Conservation (phyloP, 2,329 filamentous ascomycete genomes). For the Neonectria ditissima region DNA sequence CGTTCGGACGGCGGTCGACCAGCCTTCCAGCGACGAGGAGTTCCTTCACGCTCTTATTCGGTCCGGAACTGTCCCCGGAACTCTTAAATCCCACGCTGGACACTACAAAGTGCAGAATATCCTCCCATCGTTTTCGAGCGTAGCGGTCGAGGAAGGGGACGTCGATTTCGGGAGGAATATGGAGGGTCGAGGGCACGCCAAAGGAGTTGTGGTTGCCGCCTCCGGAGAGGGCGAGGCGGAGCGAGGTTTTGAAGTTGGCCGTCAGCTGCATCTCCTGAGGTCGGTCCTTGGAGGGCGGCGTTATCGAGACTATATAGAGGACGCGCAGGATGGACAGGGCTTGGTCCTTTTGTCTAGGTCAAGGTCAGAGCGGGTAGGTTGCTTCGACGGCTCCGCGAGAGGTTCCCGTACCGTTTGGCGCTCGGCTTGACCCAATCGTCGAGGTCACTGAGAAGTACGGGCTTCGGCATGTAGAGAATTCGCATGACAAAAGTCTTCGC, state of each 20-base stretch:
- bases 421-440: constrained; percentile 85
- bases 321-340: constrained; percentile 83
- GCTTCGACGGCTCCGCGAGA: constrained; percentile 1
- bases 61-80: constrained; percentile 61
- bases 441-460: constrained; percentile 82
- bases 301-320: constrained; percentile 85
- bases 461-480: constrained; percentile 88
- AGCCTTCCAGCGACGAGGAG: constrained; percentile 84
- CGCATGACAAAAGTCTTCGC: constrained; percentile 97
- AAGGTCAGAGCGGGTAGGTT: constrained; percentile 12
- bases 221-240: constrained; percentile 89
- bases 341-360: constrained; percentile 79
- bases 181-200: constrained; percentile 81
- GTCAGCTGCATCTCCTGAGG: constrained; percentile 81
- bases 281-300: constrained; percentile 68
- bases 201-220: constrained; percentile 89
- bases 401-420: constrained; percentile 53
- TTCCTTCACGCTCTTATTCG: constrained; percentile 84
- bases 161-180: constrained; percentile 72
- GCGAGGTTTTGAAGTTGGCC: constrained; percentile 82
- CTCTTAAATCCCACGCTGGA: constrained; percentile 72
- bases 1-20: constrained; percentile 74
- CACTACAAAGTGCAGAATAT: constrained; percentile 95
- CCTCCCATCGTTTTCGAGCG: constrained; percentile 92
- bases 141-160: constrained; percentile 84